Evolutionary conservation across 2,329 filamentous ascomycete genomes (phyloP), one percentile per base, ranked within the genome.

Genomic region (Macrophomina tecta): DNA sequence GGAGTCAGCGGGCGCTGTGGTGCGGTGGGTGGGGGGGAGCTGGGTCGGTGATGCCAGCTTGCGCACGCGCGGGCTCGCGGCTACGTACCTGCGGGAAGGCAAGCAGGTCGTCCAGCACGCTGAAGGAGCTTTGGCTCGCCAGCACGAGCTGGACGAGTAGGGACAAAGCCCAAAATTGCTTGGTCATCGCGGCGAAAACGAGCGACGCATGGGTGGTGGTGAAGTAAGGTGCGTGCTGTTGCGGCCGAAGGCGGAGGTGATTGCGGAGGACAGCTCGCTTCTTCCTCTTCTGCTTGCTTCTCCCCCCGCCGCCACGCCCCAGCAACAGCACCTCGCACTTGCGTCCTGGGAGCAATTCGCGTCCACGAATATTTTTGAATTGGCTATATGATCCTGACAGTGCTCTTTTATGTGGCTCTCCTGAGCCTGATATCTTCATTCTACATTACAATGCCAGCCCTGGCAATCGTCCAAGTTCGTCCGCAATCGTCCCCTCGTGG

Each of bases 51-150:
- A 55, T 52, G 55, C 49, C 55, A 62, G 65, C 52, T 65, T 62
- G 58, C 58, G 58, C 58, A 38, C 45, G 23, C 40, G 14, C 42
- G 30, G 28, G 16, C 83, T 70, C 83, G 52, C 52, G 9, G 1
- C 32, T 4, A 55, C 52, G 9, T 23, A 94, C 92, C 85, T 95
- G 92, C 11, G 94, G 94, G 79, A 91, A 93, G 18, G 93, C 93
- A 66, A 97, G 85, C 62, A 97, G 79, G 76, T 97, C 94, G 75
- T 97, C 92, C 74, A 95, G 89, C 66, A 97, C 91, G 80, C 90
- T 97, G 82, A 97, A 97, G 23, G 84, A 80, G 71, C 85, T 84
- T 72, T 86, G 84, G 72, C 79, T 85, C 55, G 84, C 85, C 67
- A 84, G 77, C 65, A 80, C 81, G 58, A 83, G 74, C 68, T 81